A percentile compares a stretch with the other conserved stretches of the same genome.
phyloP scores from a whole-genome alignment of 371 early-diverging fungal genomes.

The Mucor velutinosus region DNA sequence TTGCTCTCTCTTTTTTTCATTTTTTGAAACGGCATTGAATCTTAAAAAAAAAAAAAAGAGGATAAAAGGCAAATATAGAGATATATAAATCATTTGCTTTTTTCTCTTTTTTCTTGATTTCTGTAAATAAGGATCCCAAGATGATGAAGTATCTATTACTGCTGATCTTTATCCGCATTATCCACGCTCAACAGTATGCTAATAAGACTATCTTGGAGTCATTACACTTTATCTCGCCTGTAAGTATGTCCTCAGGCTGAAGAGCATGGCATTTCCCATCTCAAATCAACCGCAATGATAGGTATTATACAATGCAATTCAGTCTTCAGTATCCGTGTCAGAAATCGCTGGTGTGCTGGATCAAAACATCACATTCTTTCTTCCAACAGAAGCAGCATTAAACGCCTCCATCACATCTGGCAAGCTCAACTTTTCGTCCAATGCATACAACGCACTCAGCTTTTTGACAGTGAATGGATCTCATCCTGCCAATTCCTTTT shows the following conservation, averaged over 20 bases:
- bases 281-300: not conserved
- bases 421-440: conserved; percentile 13
- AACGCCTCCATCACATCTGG: conserved; percentile 13
- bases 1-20: not conserved
- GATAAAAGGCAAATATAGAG: not conserved
- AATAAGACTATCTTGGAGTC: not conserved
- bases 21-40: not conserved
- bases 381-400: conserved; percentile 16
- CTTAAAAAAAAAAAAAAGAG: not conserved
- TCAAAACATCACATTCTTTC: conserved; percentile 22
- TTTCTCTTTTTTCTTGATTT: not conserved
- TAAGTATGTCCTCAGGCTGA: not conserved
- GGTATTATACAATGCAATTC: not conserved
- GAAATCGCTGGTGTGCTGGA: conserved; percentile 1
- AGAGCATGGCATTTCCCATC: too few species aligned
- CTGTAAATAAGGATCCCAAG: not conserved
- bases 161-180: not conserved
- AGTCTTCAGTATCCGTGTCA: not conserved
- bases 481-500: not conserved
- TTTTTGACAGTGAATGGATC: conserved; percentile 4
- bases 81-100: not conserved
- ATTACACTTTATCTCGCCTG: not conserved
- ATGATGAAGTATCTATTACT: not conserved
- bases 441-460: not conserved
- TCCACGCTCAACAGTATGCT: not conserved